Evolutionary conservation across 1,284 basidiomycete genomes (phyloP).

Genomic region (Cryptococcus depauperatus): DNA sequence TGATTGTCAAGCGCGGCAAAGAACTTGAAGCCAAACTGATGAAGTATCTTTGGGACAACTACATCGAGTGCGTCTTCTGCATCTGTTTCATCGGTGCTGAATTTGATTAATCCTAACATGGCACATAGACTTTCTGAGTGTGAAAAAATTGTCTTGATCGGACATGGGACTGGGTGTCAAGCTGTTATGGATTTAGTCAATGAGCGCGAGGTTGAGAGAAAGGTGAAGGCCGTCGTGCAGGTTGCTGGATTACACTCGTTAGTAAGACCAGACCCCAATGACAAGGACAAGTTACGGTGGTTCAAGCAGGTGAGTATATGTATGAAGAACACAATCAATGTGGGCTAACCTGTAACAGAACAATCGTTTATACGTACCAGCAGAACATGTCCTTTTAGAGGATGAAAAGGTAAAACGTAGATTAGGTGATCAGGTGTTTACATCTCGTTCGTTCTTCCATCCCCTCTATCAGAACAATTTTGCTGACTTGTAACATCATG

Average conservation of each 20-base stretch:
- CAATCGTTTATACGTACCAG: slow-evolving; percentile 39
- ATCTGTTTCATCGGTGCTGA: too few species aligned
- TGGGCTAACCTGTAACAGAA: slow-evolving; percentile 4
- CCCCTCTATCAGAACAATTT: neutral
- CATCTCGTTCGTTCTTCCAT: neutral
- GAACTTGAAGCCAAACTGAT: slow-evolving; percentile 52
- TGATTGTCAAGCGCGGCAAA: slow-evolving; percentile 24
- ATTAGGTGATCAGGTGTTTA: slow-evolving; percentile 24
- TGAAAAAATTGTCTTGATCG: slow-evolving; percentile 67
- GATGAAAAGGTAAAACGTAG: slow-evolving; percentile 36
- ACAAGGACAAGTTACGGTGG: slow-evolving; percentile 36
- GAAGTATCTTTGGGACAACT: slow-evolving; percentile 90
- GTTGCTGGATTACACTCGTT: slow-evolving; percentile 58
- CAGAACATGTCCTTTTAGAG: slow-evolving; percentile 32
- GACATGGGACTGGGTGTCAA: slow-evolving; percentile 73
- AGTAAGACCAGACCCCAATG: slow-evolving; percentile 36
- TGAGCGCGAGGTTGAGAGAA: slow-evolving; percentile 55
- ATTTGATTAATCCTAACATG: neutral
- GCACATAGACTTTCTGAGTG: slow-evolving; percentile 68
- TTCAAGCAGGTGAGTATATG: slow-evolving; percentile 29
- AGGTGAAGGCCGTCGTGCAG: slow-evolving; percentile 64
- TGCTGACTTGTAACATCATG: neutral
- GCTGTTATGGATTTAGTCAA: slow-evolving; percentile 66
- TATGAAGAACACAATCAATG: neutral
- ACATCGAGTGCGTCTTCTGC: slow-evolving; percentile 58